Evolutionary conservation across 2,329 filamentous ascomycete genomes (phyloP).

Genomic region (Ophiostoma piceae): DNA sequence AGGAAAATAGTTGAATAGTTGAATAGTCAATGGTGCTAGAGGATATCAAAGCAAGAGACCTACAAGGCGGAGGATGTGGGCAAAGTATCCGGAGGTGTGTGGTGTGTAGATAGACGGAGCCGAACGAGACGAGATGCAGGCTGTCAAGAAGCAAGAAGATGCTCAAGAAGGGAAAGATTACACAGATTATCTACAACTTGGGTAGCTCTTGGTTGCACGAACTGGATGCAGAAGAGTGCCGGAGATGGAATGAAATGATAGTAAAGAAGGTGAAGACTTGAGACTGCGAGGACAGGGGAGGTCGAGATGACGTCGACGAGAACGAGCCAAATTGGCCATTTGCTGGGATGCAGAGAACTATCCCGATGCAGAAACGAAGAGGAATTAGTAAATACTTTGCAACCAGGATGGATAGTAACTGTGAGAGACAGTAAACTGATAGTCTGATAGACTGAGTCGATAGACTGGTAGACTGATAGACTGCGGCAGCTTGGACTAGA

Average conservation of each 20-base stretch:
- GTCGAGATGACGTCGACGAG: not conserved
- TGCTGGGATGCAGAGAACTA: not conserved
- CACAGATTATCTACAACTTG: no score
- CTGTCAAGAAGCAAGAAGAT: not conserved
- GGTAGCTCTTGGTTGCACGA: not conserved
- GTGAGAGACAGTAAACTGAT: not conserved
- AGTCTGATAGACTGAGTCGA: not conserved
- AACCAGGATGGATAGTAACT: not conserved
- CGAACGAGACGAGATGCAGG: not conserved
- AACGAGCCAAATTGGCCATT: not conserved
- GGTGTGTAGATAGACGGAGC: constrained; percentile 1
- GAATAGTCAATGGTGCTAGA: not conserved
- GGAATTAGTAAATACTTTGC: not conserved
- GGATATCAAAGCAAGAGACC: not conserved
- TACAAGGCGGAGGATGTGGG: not conserved
- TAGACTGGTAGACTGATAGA: not conserved
- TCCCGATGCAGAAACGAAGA: not conserved
- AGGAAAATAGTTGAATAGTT: not conserved
- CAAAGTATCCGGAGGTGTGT: not conserved
- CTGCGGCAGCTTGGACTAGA: not conserved
- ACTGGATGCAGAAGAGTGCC: not conserved
- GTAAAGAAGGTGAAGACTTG: not conserved
- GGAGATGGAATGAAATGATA: no score
- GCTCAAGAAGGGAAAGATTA: no score
- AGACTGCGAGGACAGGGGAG: not conserved